Percentiles rank a stretch among this genome's conserved stretches.
Evolutionary conservation across 768 basidiomycete genomes (phyloP).

Genomic region (Rhodotorula kratochvilovae): DNA sequence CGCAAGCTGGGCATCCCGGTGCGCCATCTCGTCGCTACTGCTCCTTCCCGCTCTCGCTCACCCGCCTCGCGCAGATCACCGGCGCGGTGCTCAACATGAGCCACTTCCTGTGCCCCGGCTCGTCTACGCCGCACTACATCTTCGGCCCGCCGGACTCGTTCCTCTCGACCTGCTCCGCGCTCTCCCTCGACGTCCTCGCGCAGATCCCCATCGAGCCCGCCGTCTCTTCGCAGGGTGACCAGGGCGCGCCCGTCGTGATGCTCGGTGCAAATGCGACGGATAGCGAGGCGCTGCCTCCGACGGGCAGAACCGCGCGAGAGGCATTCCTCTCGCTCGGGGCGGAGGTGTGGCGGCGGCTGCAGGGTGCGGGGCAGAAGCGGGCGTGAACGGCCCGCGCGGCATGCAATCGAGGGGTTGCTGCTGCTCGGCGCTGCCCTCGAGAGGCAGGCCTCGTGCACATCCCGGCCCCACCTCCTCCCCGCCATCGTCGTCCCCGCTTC

Average conservation of each 20-base stretch:
- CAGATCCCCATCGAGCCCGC: slow-evolving; percentile 74
- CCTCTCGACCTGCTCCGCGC: slow-evolving; percentile 55
- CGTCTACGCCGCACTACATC: slow-evolving; percentile 60
- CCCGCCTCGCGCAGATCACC: slow-evolving; percentile 58
- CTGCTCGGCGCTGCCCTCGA: neutral
- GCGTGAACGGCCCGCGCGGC: too few species aligned
- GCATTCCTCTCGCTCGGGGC: slow-evolving; percentile 12
- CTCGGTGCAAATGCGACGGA: neutral
- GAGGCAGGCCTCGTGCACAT: too few species aligned
- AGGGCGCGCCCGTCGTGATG: slow-evolving; percentile 52
- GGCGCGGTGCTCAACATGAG: slow-evolving; percentile 86
- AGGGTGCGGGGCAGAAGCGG: neutral
- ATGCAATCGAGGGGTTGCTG: neutral
- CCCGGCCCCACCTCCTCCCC: too few species aligned
- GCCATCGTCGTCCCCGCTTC: too few species aligned
- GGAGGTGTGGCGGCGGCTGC: slow-evolving; percentile 21
- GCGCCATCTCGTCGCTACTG: slow-evolving; percentile 43
- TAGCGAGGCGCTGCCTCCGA: neutral
- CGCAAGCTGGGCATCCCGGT: slow-evolving; percentile 82
- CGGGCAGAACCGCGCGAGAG: neutral
- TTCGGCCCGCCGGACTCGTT: slow-evolving; percentile 70
- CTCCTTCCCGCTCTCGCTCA: neutral
- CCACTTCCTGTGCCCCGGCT: slow-evolving; percentile 72
- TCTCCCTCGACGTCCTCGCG: slow-evolving; percentile 65
- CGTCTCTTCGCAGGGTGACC: slow-evolving; percentile 69